Base-by-base conservation (phyloP, 305 asterid species). In the Nicotiana rustica region DNA sequence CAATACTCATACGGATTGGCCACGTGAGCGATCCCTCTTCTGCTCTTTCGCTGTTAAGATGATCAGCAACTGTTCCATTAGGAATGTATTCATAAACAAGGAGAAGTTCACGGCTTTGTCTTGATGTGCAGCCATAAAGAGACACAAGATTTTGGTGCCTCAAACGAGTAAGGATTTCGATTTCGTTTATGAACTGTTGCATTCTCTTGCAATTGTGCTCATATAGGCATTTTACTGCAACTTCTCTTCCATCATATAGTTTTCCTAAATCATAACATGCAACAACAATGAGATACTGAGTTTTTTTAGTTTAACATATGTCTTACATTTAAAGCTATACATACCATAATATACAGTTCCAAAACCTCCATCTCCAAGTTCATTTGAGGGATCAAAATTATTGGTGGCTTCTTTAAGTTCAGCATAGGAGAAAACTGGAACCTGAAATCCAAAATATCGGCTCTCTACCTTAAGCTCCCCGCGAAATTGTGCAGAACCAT, bases 51-150 rank as follows among this genome's bases (percentile, higher is more conserved):
- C 95, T 93, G 4, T 91, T 92, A 78, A 93, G 93, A 73, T 93
- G 95, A 82, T 92, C 97, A 14, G 93, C 93, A 57, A 93, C 82
- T 6, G 97, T 93, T 49, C 95, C 97, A 21, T 91, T 91, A 3
- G 89, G 75, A 35, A 92, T 77, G 85, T 88, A 91, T 69, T 90
- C 96, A 1, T 93, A 92, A n/a, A 92, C 96, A 57, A 93, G 96
- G 9, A 91, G 88, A 10, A 90, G 94, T 41, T 89, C 91, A 10
- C 85, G 89, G 87, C 91, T 91, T 59, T 57, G 85, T 38, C 89
- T 84, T 8, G 92, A 87, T 31, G 92, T 90, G 88, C 93, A 91
- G 2, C 97, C 97, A 47, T 90, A 89, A 2, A 92, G 85, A 2
- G 94, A 83, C 2, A 92, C 95, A 1, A 92, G 95, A 82, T 90